A percentile compares a stretch with the other conserved stretches of the same genome.
These are phyloP conservation scores for Hevea brasiliensis DNA, from an alignment of 345 rosid genomes.

Conservation along the genomic window DNA sequence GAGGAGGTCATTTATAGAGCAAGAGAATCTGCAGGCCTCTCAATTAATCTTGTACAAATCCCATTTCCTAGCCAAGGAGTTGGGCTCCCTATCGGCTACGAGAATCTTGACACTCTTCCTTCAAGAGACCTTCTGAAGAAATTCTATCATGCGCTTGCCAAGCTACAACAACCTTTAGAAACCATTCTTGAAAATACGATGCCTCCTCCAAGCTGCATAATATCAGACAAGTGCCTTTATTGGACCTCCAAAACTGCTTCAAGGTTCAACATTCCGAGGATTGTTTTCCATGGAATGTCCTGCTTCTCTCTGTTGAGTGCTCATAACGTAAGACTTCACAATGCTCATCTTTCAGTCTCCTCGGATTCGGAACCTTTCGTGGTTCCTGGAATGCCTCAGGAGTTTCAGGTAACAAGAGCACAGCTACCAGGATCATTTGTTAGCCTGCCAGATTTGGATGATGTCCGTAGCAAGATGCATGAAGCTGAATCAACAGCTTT, in stretches of 20 bases:
- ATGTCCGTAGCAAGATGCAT: constrained; percentile 58
- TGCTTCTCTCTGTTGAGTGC: constrained; percentile 63
- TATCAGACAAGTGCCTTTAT: constrained; percentile 65
- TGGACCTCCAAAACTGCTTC: constrained; percentile 62
- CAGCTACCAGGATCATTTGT: constrained; percentile 63
- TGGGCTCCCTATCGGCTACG: constrained; percentile 67
- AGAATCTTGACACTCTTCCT: constrained; percentile 72
- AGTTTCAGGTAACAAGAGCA: constrained; percentile 43
- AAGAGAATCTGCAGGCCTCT: constrained; percentile 20
- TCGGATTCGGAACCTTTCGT: constrained; percentile 54
- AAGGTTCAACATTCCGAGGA: constrained; percentile 58
- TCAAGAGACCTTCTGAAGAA: constrained; percentile 45
- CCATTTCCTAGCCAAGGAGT: constrained; percentile 59
- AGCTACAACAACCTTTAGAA: constrained; percentile 59
- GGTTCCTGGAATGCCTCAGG: constrained; percentile 55
- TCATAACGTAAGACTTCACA: constrained; percentile 44
- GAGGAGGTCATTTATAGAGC: constrained; percentile 37
- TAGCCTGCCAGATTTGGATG: constrained; percentile 49
- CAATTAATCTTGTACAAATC: constrained; percentile 43
- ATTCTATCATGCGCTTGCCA: constrained; percentile 52
- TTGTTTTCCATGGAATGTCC: constrained; percentile 78
- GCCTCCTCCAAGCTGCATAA: constrained; percentile 63
- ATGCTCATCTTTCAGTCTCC: constrained; percentile 39
- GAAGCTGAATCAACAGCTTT: constrained; percentile 57
- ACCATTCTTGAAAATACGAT: constrained; percentile 31